Percentiles rank a stretch among this genome's conserved stretches.
These are phyloP conservation scores for Catharanthus roseus DNA, from an alignment of 257 asterid genomes.

Conservation along the genomic window DNA sequence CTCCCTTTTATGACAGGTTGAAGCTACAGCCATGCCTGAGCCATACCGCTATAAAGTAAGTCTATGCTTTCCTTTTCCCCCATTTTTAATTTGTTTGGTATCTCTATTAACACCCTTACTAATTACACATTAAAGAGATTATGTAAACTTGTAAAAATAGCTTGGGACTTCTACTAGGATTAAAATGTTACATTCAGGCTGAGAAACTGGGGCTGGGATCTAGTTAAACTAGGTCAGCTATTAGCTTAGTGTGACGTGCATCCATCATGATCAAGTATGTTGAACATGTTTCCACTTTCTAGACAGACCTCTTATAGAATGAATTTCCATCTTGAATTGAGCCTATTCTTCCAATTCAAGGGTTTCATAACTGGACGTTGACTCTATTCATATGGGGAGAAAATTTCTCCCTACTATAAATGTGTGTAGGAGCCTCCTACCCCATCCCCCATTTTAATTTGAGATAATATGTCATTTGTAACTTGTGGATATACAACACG, in stretches of 20 bases:
- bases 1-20: conserved; percentile 45
- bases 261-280: too few species aligned
- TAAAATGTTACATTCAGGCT: neutral
- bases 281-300: too few species aligned
- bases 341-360: neutral
- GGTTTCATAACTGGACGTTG: neutral
- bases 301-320: too few species aligned
- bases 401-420: neutral
- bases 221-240: too few species aligned
- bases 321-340: neutral
- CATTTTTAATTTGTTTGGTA: neutral
- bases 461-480: neutral
- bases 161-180: neutral
- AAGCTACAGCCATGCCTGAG: conserved; percentile 78
- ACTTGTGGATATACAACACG: neutral
- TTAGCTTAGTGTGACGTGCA: too few species aligned
- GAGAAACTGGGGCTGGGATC: neutral
- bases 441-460: neutral
- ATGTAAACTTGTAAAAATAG: neutral
- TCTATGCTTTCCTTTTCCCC: conserved; percentile 9
- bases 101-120: neutral
- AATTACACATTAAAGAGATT: neutral
- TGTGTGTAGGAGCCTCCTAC: neutral
- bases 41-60: conserved; percentile 79
- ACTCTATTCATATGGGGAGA: neutral